Conservation (phyloP, 2,329 filamentous ascomycete genomes). For the Emmonsia crescens region DNA sequence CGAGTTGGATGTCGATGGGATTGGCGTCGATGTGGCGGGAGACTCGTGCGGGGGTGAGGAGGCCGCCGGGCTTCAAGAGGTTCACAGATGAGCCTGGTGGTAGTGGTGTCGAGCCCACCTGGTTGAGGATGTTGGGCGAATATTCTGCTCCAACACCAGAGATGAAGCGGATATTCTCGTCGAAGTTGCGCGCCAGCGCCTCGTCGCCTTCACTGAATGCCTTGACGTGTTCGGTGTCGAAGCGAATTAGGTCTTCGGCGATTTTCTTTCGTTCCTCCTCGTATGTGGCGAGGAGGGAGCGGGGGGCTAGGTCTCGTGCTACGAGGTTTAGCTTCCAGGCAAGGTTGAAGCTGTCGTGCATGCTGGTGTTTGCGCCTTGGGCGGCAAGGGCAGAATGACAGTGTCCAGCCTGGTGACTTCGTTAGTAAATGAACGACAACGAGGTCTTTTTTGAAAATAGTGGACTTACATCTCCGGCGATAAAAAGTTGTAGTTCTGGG, state of each 20-base stretch:
- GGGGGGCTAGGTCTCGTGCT: slow-evolving; percentile 17
- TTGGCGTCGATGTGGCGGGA: slow-evolving; percentile 69
- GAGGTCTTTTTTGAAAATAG: not conserved
- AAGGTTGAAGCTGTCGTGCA: slow-evolving; percentile 28
- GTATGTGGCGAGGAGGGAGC: slow-evolving; percentile 20
- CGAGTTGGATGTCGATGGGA: slow-evolving; percentile 64
- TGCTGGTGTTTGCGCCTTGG: slow-evolving; percentile 36
- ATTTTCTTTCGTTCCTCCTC: slow-evolving; percentile 17
- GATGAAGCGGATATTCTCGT: slow-evolving; percentile 61
- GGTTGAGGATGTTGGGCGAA: slow-evolving; percentile 51
- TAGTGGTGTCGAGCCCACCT: slow-evolving; percentile 36
- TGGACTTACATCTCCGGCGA: slow-evolving; percentile 36
- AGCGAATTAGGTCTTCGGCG: slow-evolving; percentile 3
- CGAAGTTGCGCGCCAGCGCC: slow-evolving; percentile 57
- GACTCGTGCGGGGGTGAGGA: slow-evolving; percentile 57
- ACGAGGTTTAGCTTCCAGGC: slow-evolving; percentile 27
- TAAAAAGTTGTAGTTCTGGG: slow-evolving; percentile 33
- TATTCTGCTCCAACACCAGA: slow-evolving; percentile 62
- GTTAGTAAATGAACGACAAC: not conserved
- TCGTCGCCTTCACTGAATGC: slow-evolving; percentile 51
- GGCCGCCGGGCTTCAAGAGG: slow-evolving; percentile 28
- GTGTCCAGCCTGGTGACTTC: slow-evolving; percentile 20
- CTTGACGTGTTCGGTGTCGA: slow-evolving; percentile 34
- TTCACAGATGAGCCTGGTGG: slow-evolving; percentile 23
- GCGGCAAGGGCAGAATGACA: slow-evolving; percentile 58